Evolutionary conservation across 768 basidiomycete species (phyloP).

Genomic region (Serendipita sp.): DNA sequence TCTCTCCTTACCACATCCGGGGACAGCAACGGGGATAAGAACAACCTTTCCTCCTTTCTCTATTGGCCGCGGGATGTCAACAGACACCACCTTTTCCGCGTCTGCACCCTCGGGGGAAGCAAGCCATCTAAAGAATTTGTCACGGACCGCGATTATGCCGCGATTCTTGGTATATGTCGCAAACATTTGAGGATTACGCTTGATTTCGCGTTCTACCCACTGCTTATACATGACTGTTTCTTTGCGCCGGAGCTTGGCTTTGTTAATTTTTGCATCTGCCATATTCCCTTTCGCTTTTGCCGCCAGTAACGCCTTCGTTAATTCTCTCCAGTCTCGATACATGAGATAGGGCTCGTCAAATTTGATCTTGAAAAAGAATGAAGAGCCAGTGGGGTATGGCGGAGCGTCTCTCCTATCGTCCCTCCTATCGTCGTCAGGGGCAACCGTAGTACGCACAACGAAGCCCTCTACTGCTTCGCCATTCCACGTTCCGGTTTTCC

Average conservation of each 20-base stretch:
- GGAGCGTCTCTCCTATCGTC: constrained; percentile 10
- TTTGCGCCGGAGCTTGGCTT: constrained; percentile 49
- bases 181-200: constrained; percentile 41
- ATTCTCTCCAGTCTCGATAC: constrained; percentile 94
- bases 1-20: constrained; percentile 64
- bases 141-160: constrained; percentile 73
- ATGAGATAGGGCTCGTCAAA: constrained; percentile 98
- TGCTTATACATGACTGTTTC: constrained; percentile 67
- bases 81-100: constrained; percentile 16
- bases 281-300: constrained; percentile 20
- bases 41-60: constrained; percentile 42
- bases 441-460: constrained; percentile 56
- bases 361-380: constrained; percentile 99
- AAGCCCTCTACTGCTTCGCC: constrained; percentile 85
- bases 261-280: constrained; percentile 29
- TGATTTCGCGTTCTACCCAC: constrained; percentile 73
- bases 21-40: constrained; percentile 77
- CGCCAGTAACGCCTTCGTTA: constrained; percentile 61
- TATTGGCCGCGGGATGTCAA: constrained; percentile 12
- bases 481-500: constrained; percentile 56
- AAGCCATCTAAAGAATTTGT: constrained; percentile 59
- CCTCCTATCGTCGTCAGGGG: not conserved
- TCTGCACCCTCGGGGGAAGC: constrained; percentile 31
- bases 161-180: constrained; percentile 45
- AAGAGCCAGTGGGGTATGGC: constrained; percentile 62